phyloP scores from a whole-genome alignment of 169 alveolate species.

The Cryptosporidium meleagridis region DNA sequence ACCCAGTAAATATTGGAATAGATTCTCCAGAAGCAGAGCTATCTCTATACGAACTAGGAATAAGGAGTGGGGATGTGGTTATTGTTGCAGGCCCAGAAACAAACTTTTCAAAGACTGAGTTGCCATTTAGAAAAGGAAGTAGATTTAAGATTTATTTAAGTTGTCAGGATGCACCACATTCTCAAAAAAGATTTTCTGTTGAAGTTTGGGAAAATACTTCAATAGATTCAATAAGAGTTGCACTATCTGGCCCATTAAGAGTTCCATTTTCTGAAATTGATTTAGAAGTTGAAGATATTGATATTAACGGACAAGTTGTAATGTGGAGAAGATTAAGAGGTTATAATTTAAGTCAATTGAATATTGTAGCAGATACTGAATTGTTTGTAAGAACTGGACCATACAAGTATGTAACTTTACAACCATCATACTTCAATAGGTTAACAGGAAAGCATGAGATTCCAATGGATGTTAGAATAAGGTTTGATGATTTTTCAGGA shows the following conservation, averaged over 20 bases:
- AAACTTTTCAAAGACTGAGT: constrained; percentile 45
- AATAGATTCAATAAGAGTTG: constrained; percentile 59
- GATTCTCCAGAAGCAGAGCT: constrained; percentile 73
- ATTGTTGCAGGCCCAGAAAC: constrained; percentile 72
- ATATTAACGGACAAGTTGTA: constrained; percentile 68
- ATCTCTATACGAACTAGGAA: constrained; percentile 49
- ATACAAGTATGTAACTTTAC: constrained; percentile 54
- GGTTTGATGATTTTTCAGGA: constrained; percentile 70
- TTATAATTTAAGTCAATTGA: constrained; percentile 42
- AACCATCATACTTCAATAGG: constrained; percentile 60
- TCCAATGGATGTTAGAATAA: constrained; percentile 67
- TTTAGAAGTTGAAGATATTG: constrained; percentile 69
- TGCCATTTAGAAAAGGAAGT: constrained; percentile 65
- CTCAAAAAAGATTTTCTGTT: constrained; percentile 67
- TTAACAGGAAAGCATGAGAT: constrained; percentile 64
- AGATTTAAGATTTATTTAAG: constrained; percentile 49
- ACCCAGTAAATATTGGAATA: constrained; percentile 52
- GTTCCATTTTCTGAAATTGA: constrained; percentile 71
- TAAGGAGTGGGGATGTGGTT: constrained; percentile 59
- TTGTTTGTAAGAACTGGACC: constrained; percentile 74
- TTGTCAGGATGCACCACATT: constrained; percentile 68
- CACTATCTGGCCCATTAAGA: constrained; percentile 46
- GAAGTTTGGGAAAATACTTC: constrained; percentile 69
- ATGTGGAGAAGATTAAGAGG: constrained; percentile 76
- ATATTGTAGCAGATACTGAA: constrained; percentile 49